These are phyloP conservation scores for Hibiscus syriacus DNA, from an alignment of 345 rosid genomes.

Conservation along the genomic window DNA sequence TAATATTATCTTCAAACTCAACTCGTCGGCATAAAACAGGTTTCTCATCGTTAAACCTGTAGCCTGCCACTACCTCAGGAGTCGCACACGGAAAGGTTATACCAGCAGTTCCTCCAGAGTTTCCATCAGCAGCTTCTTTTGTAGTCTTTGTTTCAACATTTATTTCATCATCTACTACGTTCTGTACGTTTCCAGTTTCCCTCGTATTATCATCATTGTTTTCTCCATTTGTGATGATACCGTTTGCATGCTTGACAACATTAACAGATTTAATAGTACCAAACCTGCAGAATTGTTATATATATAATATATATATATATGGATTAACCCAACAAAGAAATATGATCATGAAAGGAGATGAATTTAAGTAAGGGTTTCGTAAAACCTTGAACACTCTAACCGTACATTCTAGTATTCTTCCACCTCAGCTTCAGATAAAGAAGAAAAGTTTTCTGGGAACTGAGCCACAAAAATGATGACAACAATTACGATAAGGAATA, in stretches of 20 bases:
- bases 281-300: conserved; percentile 54
- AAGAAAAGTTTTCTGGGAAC: conserved; percentile 50
- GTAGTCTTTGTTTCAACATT: conserved; percentile 16
- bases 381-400: conserved; percentile 76
- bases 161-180: conserved; percentile 13
- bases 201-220: conserved; percentile 18
- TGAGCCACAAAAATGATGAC: conserved; percentile 22
- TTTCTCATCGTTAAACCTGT: too few relatives aligned
- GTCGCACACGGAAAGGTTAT: too few relatives aligned
- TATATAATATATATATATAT: conserved; percentile 14
- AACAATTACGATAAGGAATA: background rate
- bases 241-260: conserved; percentile 33
- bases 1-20: background rate
- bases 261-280: conserved; percentile 72
- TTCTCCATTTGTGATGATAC: conserved; percentile 12
- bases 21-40: conserved; percentile 18
- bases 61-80: too few relatives aligned
- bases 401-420: conserved; percentile 78
- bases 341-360: background rate
- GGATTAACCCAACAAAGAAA: background rate
- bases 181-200: conserved; percentile 12
- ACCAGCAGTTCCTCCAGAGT: conserved; percentile 2
- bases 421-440: conserved; percentile 47
- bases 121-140: conserved; percentile 8
- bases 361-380: background rate